Base-by-base conservation (phyloP, 2,329 filamentous ascomycete species). In the Colletotrichum truncatum region DNA sequence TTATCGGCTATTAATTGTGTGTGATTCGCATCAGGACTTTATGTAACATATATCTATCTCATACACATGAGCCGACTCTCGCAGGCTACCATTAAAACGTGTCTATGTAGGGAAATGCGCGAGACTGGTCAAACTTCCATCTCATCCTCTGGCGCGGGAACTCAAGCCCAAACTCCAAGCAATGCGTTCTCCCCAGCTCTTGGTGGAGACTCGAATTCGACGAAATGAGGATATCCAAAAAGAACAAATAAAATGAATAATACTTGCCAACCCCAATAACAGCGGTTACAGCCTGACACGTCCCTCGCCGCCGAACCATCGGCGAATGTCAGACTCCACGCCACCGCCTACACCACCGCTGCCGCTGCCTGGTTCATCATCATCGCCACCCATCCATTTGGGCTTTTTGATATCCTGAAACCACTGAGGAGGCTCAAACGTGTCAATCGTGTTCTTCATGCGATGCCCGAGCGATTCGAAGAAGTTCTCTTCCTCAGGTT, bases 371-470 rank as follows among this genome's bases (percentile, higher is more conserved):
- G 64, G 72, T 14, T 70, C 76, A 14, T 79, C 81, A 10, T 84
- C 84, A 55, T 87, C 85, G 23, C 86, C 87, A 16, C 88, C 87
- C 88, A 96, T 92, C 93, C 93, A 97, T 72, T 89, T 91, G 5
- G 93, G 93, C 73, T 90, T 88, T 77, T 90, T 93, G 77, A 94
- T 87, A 25, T 92, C 91, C 70, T 89, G 86, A 68, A 97, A 81
- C 94, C 94, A 98, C 68, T 89, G 89, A 0, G 96, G 95, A 28
- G 90, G 85, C 55, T 94, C 91, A 2, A 93, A 85, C 0, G 89
- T 91, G 67, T 98, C 95, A 55, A 98, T 88, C 0, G 96, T 98
- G 73, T 99, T 99, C 78, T 90, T 92, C 71, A 99, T 90, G 34
- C 95, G 86, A 74, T 97, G 92, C 0, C 92, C 89, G 67, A 98